Evolutionary conservation across 2,329 filamentous ascomycete species (phyloP).

Genomic region (Tolypocladium album): DNA sequence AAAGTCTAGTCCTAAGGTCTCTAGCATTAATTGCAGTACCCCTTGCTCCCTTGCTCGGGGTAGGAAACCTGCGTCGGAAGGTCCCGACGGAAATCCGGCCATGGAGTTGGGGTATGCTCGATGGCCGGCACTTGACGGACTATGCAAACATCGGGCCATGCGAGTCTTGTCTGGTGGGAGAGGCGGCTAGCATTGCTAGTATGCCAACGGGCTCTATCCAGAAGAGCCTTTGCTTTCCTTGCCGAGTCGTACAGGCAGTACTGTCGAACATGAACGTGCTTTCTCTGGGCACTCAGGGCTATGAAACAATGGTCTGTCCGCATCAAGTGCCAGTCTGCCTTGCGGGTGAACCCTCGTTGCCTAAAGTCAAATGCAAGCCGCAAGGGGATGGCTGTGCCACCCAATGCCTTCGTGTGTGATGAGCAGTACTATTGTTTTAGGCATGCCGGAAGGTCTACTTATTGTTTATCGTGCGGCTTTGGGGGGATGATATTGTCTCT

Average conservation of each 20-base stretch:
- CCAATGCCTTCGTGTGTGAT: background rate
- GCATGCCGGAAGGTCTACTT: background rate
- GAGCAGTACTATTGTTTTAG: background rate
- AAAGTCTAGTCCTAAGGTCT: too few species aligned
- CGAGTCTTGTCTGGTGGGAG: too few species aligned
- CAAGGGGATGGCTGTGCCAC: background rate
- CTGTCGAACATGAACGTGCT: background rate
- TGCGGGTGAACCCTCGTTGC: background rate
- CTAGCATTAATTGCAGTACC: too few species aligned
- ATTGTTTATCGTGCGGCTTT: too few species aligned
- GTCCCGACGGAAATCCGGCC: too few species aligned
- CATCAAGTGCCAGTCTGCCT: background rate
- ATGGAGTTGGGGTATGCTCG: too few species aligned
- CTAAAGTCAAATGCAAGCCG: background rate
- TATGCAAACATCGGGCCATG: too few species aligned
- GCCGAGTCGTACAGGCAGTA: background rate
- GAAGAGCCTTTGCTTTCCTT: background rate
- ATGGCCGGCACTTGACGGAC: too few species aligned
- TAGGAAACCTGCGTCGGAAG: too few species aligned
- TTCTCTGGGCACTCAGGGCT: background rate
- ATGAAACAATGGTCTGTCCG: background rate
- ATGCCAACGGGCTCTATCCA: too few species aligned
- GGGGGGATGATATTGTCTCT: background rate
- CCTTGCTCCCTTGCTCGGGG: too few species aligned
- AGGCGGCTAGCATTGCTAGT: too few species aligned